These are phyloP conservation scores for Pulveroboletus ravenelii DNA, from an alignment of 768 basidiomycete species.

Conservation along the genomic window DNA sequence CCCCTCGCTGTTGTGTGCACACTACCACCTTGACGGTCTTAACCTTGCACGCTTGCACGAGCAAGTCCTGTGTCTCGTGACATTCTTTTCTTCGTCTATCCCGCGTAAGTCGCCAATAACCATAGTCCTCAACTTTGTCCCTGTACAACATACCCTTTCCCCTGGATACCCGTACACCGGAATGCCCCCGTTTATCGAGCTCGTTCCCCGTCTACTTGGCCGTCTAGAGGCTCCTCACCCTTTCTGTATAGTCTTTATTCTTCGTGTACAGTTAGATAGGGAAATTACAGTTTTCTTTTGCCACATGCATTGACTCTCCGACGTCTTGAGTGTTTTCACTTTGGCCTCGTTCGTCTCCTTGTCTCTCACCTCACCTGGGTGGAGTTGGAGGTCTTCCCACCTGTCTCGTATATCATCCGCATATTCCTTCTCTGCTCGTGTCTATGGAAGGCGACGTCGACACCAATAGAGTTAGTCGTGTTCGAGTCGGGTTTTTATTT, in stretches of 20 bases:
- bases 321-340: conserved; percentile 36
- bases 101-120: not conserved
- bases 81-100: not conserved
- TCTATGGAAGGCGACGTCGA: conserved; percentile 43
- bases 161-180: not conserved
- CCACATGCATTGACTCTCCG: conserved; percentile 54
- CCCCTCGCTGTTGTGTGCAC: not conserved
- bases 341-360: conserved; percentile 24
- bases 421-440: conserved; percentile 36
- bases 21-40: not conserved
- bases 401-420: conserved; percentile 11
- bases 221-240: conserved; percentile 5
- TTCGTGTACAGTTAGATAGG: conserved; percentile 31
- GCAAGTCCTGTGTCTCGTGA: not conserved
- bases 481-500: conserved; percentile 23
- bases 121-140: not conserved
- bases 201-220: not conserved
- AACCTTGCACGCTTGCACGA: not conserved
- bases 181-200: not conserved
- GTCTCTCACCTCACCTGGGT: conserved; percentile 19
- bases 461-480: conserved; percentile 47
- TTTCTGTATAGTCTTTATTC: conserved; percentile 20
- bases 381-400: conserved; percentile 10
- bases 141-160: not conserved
- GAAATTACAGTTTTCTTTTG: conserved; percentile 37